Evolutionary conservation across 495 filamentous ascomycete species (phyloP).

Genomic region (Apodospora peruviana): DNA sequence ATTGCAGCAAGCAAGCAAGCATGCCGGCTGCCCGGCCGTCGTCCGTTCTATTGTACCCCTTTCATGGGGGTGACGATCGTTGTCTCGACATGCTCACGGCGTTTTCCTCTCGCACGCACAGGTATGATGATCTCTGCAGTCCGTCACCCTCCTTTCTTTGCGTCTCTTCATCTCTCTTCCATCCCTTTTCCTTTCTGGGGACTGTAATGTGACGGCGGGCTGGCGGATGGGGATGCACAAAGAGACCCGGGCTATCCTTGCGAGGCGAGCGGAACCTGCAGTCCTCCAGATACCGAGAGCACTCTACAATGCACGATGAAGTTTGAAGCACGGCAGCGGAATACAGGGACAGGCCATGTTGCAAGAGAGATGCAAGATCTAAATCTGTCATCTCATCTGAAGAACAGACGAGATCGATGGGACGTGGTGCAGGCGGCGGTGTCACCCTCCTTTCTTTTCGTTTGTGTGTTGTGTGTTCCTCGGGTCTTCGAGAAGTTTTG

Average conservation of each 20-base stretch:
- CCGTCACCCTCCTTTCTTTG: conserved; percentile 2
- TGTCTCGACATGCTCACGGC: not conserved
- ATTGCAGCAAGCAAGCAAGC: not conserved
- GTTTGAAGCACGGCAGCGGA: not conserved
- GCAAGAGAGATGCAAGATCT: conserved; percentile 2
- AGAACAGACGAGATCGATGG: conserved; percentile 7
- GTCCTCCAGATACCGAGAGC: conserved; percentile 5
- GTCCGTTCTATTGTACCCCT: conserved; percentile 12
- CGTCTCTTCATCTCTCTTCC: not conserved
- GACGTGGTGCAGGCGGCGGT: not conserved
- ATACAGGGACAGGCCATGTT: conserved; percentile 6
- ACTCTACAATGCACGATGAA: conserved; percentile 2
- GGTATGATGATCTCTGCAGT: conserved; percentile 18
- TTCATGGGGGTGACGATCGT: conserved; percentile 9
- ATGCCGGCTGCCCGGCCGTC: not conserved
- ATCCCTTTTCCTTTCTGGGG: not conserved
- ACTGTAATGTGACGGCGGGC: conserved; percentile 3
- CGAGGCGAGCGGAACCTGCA: not conserved
- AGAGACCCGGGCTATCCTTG: conserved; percentile 2
- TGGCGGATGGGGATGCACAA: not conserved
- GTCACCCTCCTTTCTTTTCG: not conserved
- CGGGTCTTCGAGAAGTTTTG: conserved; percentile 3
- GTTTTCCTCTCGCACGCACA: not conserved
- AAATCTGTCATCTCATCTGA: not conserved
- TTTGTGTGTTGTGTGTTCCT: no score